Evolutionary conservation across 441 rosid genomes (phyloP), one percentile per base, ranked within the genome.

Genomic region (Euphorbia celastroides): DNA sequence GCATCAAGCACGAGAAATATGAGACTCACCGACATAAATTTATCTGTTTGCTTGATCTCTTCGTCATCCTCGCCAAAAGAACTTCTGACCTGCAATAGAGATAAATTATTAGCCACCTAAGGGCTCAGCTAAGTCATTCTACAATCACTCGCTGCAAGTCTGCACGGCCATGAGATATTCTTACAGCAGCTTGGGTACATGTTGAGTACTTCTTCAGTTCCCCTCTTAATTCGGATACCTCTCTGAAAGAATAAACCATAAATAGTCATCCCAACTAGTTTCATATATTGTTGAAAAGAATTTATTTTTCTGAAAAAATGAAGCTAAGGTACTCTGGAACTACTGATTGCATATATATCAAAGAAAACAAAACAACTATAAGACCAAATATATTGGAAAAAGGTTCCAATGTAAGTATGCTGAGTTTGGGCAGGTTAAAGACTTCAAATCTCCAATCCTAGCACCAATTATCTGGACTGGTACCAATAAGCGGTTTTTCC

Each of bases 171-270:
- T 73, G 36, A 63, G 61, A 68, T 65, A 76, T 73, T 59, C 93
- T 84, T 84, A 87, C 91, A 68, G 78, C 78, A 59, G 66, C 74
- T 68, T 80, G 84, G 69, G 72, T 81, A 54, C 69, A 62, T 70
- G 74, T 79, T 71, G 82, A 71, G 77, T 67, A 70, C 64, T 78
- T 84, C 67, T 81, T 69, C 71, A 84, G 76, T 78, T 83, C 84
- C 67, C 54, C 70, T 61, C 70, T 86, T 46, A 87, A 68, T 60
- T 81, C 93, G 74, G 86, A 84, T 64, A 93, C 81, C 79, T 93
- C 90, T 77, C 98, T 93, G 90, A 70, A 77, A 59, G 34, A 23
- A 77, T 26, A 65, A 73, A 66, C 75, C 80, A 64, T 42, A 41
- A 51, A 50, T 13, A 31, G 57, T 46, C 17, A 34, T 23, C 25